Percentiles rank a stretch among this genome's conserved stretches.
Evolutionary conservation across 805 yeast genomes (phyloP).

Genomic region (Ogataea methanolica): DNA sequence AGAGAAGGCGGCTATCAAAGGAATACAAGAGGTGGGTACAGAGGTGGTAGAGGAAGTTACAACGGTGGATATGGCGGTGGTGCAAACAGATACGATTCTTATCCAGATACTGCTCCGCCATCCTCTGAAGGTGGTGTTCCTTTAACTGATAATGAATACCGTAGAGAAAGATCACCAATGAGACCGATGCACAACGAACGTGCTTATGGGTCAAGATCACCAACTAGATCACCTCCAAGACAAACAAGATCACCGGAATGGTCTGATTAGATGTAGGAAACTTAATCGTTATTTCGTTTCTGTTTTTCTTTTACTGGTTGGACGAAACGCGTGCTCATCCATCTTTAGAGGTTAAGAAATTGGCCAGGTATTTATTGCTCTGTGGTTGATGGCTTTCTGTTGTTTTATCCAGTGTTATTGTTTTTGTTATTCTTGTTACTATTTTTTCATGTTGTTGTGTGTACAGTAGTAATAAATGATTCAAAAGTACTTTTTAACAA

Average conservation of each 20-base stretch:
- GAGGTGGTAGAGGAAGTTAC: conserved; percentile 1
- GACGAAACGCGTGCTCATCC: neutral
- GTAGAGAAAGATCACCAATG: conserved; percentile 19
- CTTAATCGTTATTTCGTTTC: neutral
- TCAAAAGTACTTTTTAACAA: too few species aligned
- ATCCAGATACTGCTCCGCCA: neutral
- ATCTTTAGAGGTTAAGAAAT: too few species aligned
- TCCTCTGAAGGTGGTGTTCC: neutral
- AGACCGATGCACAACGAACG: conserved; percentile 6
- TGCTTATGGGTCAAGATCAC: conserved; percentile 11
- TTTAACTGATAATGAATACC: conserved; percentile 5
- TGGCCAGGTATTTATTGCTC: too few species aligned
- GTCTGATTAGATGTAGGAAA: conserved; percentile 9
- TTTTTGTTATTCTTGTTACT: too few species aligned
- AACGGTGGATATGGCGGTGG: conserved; percentile 3
- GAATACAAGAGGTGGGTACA: conserved; percentile 2
- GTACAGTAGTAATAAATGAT: too few species aligned
- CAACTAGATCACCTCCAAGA: conserved; percentile 13
- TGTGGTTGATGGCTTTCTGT: too few species aligned
- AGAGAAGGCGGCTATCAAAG: neutral
- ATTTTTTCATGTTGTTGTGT: too few species aligned
- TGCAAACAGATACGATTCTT: conserved; percentile 1
- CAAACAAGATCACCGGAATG: conserved; percentile 18
- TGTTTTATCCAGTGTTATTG: too few species aligned
- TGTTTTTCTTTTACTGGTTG: neutral